These are phyloP conservation scores for Aspergillus sp. DNA, from an alignment of 2,329 filamentous ascomycete genomes.

Conservation along the genomic window DNA sequence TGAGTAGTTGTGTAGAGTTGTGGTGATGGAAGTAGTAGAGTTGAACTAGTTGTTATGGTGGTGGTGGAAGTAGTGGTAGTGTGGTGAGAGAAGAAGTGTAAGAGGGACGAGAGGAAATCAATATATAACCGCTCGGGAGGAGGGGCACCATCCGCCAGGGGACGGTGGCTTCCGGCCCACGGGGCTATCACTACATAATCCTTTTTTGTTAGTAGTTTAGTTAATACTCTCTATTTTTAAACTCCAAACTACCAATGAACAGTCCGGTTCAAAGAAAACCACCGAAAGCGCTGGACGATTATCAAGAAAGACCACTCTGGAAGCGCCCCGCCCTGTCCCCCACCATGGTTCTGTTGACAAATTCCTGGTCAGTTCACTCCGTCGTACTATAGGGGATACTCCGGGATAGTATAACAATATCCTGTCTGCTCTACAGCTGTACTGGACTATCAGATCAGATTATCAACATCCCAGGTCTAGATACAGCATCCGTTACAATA, in stretches of 20 bases:
- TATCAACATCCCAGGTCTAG: too few relatives aligned
- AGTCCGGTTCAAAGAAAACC: conserved; percentile 23
- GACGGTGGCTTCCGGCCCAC: too few relatives aligned
- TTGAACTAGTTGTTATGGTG: conserved; percentile 3
- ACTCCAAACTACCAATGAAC: not conserved
- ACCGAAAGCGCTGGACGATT: conserved; percentile 31
- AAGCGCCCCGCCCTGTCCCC: conserved; percentile 12
- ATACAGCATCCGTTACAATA: too few relatives aligned
- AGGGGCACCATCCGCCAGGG: not conserved
- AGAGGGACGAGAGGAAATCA: not conserved
- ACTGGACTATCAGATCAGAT: too few relatives aligned
- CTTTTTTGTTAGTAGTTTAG: not conserved
- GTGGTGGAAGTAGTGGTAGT: conserved; percentile 1
- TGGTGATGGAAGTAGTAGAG: conserved; percentile 1
- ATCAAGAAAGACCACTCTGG: conserved; percentile 28
- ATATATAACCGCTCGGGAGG: not conserved
- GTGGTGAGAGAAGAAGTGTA: conserved; percentile 9
- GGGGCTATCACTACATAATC: not conserved
- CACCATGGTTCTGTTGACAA: conserved; percentile 3
- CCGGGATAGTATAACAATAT: too few relatives aligned
- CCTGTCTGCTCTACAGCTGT: too few relatives aligned
- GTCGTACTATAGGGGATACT: too few relatives aligned
- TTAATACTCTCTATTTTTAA: not conserved
- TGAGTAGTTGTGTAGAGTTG: conserved; percentile 10
- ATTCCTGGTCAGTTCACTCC: conserved; percentile 2